These are phyloP conservation scores for Patellifolia procumbens DNA, from an alignment of 179 eudicot genomes.

Conservation along the genomic window DNA sequence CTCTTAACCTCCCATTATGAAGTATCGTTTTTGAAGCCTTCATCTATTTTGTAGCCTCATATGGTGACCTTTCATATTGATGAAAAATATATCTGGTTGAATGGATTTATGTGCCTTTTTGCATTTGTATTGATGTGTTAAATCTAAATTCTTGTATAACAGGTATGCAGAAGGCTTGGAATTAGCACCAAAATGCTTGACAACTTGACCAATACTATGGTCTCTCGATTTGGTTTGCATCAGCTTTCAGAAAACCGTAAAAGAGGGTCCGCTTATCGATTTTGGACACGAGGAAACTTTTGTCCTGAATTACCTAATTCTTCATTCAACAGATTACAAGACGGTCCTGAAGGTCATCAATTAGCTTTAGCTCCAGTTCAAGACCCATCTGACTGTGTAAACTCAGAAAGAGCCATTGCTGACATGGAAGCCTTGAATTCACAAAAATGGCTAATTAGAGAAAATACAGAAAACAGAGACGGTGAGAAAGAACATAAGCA, in stretches of 20 bases:
- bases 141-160: constrained; percentile 22
- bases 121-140: neutral
- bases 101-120: neutral
- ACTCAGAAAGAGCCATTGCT: constrained; percentile 28
- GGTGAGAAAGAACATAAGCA: constrained; percentile 37
- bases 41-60: neutral
- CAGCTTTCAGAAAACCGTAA: constrained; percentile 65
- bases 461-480: constrained; percentile 31
- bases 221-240: constrained; percentile 74
- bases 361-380: constrained; percentile 26
- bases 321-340: constrained; percentile 34
- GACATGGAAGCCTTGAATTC: constrained; percentile 34
- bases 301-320: constrained; percentile 46
- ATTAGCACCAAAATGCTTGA: constrained; percentile 66
- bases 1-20: neutral
- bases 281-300: constrained; percentile 76
- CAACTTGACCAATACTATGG: constrained; percentile 52
- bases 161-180: constrained; percentile 90
- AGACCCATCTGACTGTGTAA: constrained; percentile 33
- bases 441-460: constrained; percentile 30
- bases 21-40: neutral
- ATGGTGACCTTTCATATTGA: neutral
- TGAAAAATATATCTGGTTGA: neutral
- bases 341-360: constrained; percentile 34
- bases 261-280: constrained; percentile 62